These are phyloP conservation scores for Coemansia sp. DNA, from an alignment of 192 early-diverging fungal species.

Conservation along the genomic window DNA sequence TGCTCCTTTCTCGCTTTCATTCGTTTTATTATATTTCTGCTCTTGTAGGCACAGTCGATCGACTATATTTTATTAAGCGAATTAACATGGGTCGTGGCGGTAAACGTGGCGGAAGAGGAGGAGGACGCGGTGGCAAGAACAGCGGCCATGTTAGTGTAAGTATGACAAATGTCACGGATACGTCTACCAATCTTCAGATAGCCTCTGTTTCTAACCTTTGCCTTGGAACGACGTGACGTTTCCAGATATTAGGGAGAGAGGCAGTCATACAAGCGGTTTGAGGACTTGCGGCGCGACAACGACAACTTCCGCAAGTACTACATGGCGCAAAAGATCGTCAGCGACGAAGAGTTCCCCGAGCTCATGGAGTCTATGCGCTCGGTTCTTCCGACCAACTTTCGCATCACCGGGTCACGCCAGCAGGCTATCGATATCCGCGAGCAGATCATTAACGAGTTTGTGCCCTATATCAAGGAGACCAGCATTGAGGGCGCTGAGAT, in stretches of 20 bases:
- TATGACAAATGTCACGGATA: background rate
- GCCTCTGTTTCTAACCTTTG: background rate
- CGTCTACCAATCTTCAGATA: background rate
- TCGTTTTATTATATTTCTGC: background rate
- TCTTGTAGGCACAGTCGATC: background rate
- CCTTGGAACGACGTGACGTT: background rate
- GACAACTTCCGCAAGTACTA: constrained; percentile 57
- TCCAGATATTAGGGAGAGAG: constrained; percentile 40
- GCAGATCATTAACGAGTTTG: constrained; percentile 61
- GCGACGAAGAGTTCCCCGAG: constrained; percentile 81
- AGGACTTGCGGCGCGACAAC: constrained; percentile 56
- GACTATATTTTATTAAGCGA: constrained; percentile 4
- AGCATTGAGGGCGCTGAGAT: constrained; percentile 75
- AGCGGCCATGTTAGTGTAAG: constrained; percentile 37
- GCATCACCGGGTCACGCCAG: constrained; percentile 87
- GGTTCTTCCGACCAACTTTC: constrained; percentile 87
- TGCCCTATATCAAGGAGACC: constrained; percentile 61
- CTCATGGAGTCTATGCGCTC: constrained; percentile 75
- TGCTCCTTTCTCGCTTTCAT: background rate
- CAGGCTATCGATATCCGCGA: constrained; percentile 56
- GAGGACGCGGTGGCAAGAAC: constrained; percentile 17
- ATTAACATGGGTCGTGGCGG: constrained; percentile 26
- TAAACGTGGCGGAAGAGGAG: constrained; percentile 22
- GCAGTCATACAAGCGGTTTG: constrained; percentile 46
- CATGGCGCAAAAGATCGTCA: constrained; percentile 60